phyloP scores from a whole-genome alignment of 768 basidiomycete genomes.

The Suillus alpinus region DNA sequence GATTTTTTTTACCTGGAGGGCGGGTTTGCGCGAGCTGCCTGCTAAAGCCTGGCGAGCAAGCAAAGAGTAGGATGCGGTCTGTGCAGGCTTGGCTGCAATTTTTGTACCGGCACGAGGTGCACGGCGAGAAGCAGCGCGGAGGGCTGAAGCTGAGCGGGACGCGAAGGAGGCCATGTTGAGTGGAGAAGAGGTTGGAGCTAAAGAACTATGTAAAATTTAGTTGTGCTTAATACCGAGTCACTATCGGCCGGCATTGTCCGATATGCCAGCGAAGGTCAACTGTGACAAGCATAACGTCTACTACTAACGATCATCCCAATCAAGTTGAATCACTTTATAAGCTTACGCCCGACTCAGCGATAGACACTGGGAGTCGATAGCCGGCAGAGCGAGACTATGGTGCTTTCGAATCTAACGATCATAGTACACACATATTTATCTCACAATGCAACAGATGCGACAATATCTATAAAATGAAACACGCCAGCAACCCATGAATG shows the following conservation, averaged over 20 bases:
- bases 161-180: constrained; percentile 60
- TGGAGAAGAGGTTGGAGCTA: constrained; percentile 2
- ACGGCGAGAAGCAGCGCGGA: constrained; percentile 67
- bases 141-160: constrained; percentile 61
- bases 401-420: too few species aligned
- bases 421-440: background rate
- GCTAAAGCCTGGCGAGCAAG: constrained; percentile 45
- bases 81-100: constrained; percentile 39
- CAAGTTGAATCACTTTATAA: too few species aligned
- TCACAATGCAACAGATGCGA: background rate
- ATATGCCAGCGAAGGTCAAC: background rate
- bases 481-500: background rate
- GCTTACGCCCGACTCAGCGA: too few species aligned
- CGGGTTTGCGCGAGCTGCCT: constrained; percentile 27
- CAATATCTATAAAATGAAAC: constrained; percentile 6
- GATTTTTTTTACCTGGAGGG: constrained; percentile 32
- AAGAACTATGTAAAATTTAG: background rate
- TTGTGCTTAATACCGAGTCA: background rate
- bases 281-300: too few species aligned
- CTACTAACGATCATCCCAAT: too few species aligned
- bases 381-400: too few species aligned
- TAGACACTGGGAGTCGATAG: too few species aligned
- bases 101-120: constrained; percentile 49
- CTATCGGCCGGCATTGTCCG: background rate
- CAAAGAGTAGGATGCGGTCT: constrained; percentile 67